Conservation (phyloP, 1,139 yeast species). For the Kazachstania sp. region DNA sequence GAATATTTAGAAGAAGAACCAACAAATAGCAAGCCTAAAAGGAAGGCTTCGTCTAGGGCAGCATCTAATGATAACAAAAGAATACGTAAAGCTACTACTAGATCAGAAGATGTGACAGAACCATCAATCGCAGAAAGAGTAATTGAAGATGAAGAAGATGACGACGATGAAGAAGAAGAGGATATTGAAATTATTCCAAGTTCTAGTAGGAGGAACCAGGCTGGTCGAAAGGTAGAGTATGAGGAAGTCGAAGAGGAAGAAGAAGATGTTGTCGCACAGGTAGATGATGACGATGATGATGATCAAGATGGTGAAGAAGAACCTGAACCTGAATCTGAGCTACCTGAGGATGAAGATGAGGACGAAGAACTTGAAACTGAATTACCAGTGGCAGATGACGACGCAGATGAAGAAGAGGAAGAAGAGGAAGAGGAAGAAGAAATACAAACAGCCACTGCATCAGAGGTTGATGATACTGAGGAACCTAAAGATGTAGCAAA, state of each 20-base stretch:
- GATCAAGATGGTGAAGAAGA: constrained; percentile 8
- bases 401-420: background rate
- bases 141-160: background rate
- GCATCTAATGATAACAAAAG: background rate
- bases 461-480: constrained; percentile 12
- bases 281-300: constrained; percentile 6
- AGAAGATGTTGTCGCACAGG: constrained; percentile 10
- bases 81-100: background rate
- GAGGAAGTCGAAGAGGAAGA: constrained; percentile 12
- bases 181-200: background rate
- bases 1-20: constrained; percentile 12
- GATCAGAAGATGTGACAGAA: background rate
- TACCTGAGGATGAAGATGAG: constrained; percentile 2
- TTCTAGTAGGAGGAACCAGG: constrained; percentile 7
- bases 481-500: constrained; percentile 3
- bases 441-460: constrained; percentile 4
- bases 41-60: background rate
- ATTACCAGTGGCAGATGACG: constrained; percentile 1
- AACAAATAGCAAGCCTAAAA: background rate
- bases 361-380: constrained; percentile 4
- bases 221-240: constrained; percentile 8
- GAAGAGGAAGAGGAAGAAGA: constrained; percentile 12
- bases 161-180: background rate
- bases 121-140: background rate
- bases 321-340: constrained; percentile 6